Evolutionary conservation across 331 rosid species (phyloP).

Genomic region (Pyracantha coccinea): DNA sequence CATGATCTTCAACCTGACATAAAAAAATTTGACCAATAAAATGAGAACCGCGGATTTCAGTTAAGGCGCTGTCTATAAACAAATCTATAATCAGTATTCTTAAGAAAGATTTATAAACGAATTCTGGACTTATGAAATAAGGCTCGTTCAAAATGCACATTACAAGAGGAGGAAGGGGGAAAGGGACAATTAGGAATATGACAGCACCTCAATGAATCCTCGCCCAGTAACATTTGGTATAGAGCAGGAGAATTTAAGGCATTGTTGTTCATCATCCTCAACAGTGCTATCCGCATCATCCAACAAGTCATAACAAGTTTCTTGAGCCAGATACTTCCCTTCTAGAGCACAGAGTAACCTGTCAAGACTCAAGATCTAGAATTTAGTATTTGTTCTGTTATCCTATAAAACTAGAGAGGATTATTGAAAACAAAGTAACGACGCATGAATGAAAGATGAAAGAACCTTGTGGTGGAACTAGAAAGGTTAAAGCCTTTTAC

Average conservation of each 20-base stretch:
- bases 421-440: not conserved
- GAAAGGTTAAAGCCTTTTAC: conserved; percentile 75
- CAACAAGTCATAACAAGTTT: conserved; percentile 44
- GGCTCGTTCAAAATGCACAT: not conserved
- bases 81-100: not conserved
- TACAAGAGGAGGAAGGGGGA: not conserved
- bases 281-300: conserved; percentile 28
- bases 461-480: conserved; percentile 54
- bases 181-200: not conserved
- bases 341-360: conserved; percentile 89
- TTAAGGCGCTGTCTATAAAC: not conserved
- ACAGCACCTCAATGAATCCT: conserved; percentile 84
- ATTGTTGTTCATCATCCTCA: conserved; percentile 45
- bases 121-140: not conserved
- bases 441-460: not conserved
- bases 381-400: not conserved
- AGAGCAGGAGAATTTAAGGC: conserved; percentile 58
- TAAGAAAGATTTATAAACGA: not conserved
- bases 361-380: conserved; percentile 2
- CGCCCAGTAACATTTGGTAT: conserved; percentile 66
- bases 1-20: conserved; percentile 78
- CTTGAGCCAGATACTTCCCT: conserved; percentile 73
- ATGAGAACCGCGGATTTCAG: not conserved
- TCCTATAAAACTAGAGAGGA: no score
- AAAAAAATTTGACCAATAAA: not conserved